These are phyloP conservation scores for Persicaria maculosa DNA, from an alignment of 148 eudicot genomes.

Conservation along the genomic window DNA sequence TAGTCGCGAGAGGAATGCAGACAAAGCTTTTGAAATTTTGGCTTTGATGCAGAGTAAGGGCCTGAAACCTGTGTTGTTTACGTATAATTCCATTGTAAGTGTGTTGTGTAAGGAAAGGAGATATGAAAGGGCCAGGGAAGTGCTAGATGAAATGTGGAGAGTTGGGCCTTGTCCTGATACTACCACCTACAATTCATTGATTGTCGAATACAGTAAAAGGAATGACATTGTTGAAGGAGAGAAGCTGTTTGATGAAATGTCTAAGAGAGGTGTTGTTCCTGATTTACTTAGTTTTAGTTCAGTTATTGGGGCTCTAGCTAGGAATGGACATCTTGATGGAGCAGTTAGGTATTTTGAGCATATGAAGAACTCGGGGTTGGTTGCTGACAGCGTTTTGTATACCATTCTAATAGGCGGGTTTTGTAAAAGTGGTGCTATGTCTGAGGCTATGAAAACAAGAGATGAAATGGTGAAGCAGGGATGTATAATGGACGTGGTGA, in stretches of 20 bases:
- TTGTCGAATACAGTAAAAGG: conserved; percentile 48
- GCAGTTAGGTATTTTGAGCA: conserved; percentile 43
- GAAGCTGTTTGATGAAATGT: conserved; percentile 48
- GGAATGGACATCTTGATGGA: conserved; percentile 45
- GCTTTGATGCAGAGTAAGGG: conserved; percentile 46
- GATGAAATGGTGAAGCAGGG: conserved; percentile 78
- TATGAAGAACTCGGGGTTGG: conserved; percentile 51
- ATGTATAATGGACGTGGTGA: conserved; percentile 65
- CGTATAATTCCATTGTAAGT: conserved; percentile 58
- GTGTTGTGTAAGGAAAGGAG: conserved; percentile 56
- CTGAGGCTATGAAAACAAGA: conserved; percentile 56
- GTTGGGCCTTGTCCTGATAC: conserved; percentile 58
- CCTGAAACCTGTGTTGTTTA: conserved; percentile 35
- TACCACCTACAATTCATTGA: conserved; percentile 52
- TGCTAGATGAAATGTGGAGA: conserved; percentile 49
- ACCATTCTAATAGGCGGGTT: conserved; percentile 70
- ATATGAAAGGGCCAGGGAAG: conserved; percentile 43
- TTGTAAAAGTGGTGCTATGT: conserved; percentile 42
- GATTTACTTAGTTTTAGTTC: conserved; percentile 69
- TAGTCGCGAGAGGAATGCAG: conserved; percentile 49
- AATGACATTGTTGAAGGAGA: conserved; percentile 39
- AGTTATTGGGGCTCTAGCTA: conserved; percentile 50
- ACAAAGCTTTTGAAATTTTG: conserved; percentile 53
- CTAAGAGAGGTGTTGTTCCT: conserved; percentile 32
- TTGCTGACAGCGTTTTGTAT: conserved; percentile 65